Conservation (phyloP, 2,329 filamentous ascomycete species). For the Lecanosticta acicola region DNA sequence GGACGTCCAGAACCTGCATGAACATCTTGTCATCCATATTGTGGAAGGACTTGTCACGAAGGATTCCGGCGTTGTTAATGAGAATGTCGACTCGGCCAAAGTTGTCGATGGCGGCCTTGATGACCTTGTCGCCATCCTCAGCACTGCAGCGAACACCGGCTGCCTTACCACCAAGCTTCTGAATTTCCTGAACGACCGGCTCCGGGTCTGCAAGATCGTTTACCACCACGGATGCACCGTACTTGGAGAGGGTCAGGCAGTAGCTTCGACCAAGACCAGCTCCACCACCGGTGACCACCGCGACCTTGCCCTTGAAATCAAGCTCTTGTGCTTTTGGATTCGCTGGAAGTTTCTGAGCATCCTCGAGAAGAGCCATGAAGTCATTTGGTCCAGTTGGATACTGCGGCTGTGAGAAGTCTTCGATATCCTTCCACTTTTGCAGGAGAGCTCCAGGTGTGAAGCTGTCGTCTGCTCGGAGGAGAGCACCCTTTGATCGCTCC, state of each 20-base stretch:
- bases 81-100: constrained; percentile 92
- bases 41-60: constrained; percentile 93
- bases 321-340: constrained; percentile 68
- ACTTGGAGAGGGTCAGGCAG: constrained; percentile 77
- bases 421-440: constrained; percentile 82
- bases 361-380: constrained; percentile 79
- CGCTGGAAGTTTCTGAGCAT: constrained; percentile 69
- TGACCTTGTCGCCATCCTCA: constrained; percentile 83
- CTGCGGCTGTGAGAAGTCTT: constrained; percentile 77
- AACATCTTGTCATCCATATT: constrained; percentile 97
- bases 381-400: constrained; percentile 82
- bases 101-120: constrained; percentile 88
- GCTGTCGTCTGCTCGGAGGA: constrained; percentile 81
- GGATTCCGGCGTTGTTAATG: constrained; percentile 96
- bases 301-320: constrained; percentile 79
- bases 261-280: constrained; percentile 90
- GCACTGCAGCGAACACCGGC: constrained; percentile 90
- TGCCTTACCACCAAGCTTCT: constrained; percentile 80
- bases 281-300: constrained; percentile 80
- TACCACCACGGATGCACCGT: constrained; percentile 79
- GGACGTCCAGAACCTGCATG: constrained; percentile 87
- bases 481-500: constrained; percentile 84
- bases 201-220: constrained; percentile 96
- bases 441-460: constrained; percentile 85
- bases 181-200: constrained; percentile 84